Evolutionary conservation across 345 rosid species (phyloP).

Genomic region (Camelina sativa): DNA sequence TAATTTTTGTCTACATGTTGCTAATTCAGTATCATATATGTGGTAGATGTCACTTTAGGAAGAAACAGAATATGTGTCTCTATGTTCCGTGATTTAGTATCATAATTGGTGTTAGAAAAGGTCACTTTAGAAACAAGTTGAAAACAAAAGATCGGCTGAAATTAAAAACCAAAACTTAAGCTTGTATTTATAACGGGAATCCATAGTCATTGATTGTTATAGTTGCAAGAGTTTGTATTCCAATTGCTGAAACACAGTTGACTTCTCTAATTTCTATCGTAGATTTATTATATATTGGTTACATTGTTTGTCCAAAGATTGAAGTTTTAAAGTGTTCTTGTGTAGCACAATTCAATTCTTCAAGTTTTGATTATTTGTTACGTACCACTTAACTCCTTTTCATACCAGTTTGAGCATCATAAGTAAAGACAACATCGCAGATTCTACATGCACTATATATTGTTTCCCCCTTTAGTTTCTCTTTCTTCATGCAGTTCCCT

Average conservation of each 20-base stretch:
- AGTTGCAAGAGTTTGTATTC: not conserved
- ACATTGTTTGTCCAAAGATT: not conserved
- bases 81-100: not conserved
- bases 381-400: not conserved
- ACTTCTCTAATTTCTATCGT: not conserved
- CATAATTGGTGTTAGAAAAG: not conserved
- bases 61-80: not conserved
- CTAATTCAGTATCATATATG: not conserved
- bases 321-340: slow-evolving; percentile 1
- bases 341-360: not conserved
- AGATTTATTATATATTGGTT: not conserved
- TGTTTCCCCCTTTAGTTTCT: not conserved
- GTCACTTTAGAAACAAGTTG: not conserved
- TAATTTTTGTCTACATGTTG: not conserved
- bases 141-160: slow-evolving; percentile 3
- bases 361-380: slow-evolving; percentile 3
- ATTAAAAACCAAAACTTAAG: not conserved
- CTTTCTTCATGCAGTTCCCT: not conserved
- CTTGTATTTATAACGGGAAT: not conserved
- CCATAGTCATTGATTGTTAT: not conserved
- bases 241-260: not conserved
- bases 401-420: not conserved
- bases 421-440: not conserved
- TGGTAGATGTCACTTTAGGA: not conserved
- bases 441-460: not conserved